Evolutionary conservation across 202 grass and related monocot genomes (phyloP), one percentile per base, ranked within the genome.

Genomic region (Panicum hallii): DNA sequence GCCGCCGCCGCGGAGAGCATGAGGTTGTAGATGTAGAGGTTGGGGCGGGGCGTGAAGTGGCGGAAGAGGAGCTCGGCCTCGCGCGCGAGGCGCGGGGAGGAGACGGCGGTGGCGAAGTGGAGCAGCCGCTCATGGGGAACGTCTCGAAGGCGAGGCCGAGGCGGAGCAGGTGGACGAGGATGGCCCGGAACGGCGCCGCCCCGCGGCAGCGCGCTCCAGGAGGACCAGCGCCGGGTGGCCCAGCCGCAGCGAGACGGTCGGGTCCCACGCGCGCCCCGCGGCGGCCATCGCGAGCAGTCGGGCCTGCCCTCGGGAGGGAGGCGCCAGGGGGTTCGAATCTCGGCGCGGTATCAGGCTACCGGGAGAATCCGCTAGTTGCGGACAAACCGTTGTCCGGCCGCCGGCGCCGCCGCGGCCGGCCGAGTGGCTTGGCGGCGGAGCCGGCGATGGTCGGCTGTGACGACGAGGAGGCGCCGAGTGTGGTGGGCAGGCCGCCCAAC

Each of bases 121-220:
- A 93, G 81, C 67, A 93, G 85, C 12, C 91, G 74, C 88, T 90
- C 88, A 90, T 90, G 49, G 91, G 88, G 63, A 93, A 93, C 6
- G 88, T 90, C 65, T 83, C 52, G 40, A 67, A 57, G 50, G 82
- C 80, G 70, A 93, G 91, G 69, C 78, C 32, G 14, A 86, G 55
- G 79, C 88, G 86, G 69, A 93, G 80, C 85, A 88, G 90, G 63
- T 90, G 88, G 16, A 74, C 82, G 30, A 93, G 70, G 66, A 93
- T 93, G 20, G 75, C 60, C 28, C 82, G 75, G 74, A 93, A 90
- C 48, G 72, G 79, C 36, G 53, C 52, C 53, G 54, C 56, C 9
- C 78, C 47, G 20, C 61, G 45, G 66, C 88, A 90, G 20, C 81
- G 20, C 81, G 77, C 85, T 90, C 91, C 17, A 93, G 91, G 72